A percentile compares a stretch with the other conserved stretches of the same genome.
Evolutionary conservation across 306 rosid genomes (phyloP).

Genomic region (Fagus sylvatica): DNA sequence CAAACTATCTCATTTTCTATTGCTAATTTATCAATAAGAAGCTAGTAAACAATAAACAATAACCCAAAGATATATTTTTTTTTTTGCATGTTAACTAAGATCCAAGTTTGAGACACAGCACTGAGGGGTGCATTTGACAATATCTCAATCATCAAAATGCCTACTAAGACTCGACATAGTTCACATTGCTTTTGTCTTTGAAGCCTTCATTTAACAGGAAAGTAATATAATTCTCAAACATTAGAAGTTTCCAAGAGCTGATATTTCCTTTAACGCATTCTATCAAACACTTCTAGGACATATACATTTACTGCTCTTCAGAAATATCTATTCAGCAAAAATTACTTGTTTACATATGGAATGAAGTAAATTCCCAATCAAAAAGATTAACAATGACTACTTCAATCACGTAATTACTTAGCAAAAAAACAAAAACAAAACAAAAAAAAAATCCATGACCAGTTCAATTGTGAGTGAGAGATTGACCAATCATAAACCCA

Average conservation of each 20-base stretch:
- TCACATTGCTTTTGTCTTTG: background rate
- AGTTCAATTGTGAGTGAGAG: background rate
- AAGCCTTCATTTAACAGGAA: background rate
- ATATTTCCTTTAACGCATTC: conserved; percentile 29
- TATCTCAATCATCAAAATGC: background rate
- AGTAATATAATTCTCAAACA: background rate
- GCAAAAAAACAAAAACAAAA: background rate
- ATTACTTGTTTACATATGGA: background rate
- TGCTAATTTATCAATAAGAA: background rate
- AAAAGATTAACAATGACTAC: background rate
- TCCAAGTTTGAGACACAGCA: too few species aligned
- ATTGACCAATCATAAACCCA: conserved; percentile 1
- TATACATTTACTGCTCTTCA: background rate
- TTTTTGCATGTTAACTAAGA: too few species aligned
- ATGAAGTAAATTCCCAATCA: background rate
- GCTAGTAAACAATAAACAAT: background rate
- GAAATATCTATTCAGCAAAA: background rate
- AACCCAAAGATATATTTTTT: too few species aligned
- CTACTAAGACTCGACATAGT: background rate
- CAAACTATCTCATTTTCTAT: background rate
- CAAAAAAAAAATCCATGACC: background rate
- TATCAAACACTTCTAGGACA: conserved; percentile 47
- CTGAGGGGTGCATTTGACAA: background rate
- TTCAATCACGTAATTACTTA: background rate
- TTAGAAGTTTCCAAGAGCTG: conserved; percentile 2